A percentile compares a stretch with the other conserved stretches of the same genome.
These are phyloP conservation scores for Brassica hybrid DNA, from an alignment of 441 rosid species.

Conservation along the genomic window DNA sequence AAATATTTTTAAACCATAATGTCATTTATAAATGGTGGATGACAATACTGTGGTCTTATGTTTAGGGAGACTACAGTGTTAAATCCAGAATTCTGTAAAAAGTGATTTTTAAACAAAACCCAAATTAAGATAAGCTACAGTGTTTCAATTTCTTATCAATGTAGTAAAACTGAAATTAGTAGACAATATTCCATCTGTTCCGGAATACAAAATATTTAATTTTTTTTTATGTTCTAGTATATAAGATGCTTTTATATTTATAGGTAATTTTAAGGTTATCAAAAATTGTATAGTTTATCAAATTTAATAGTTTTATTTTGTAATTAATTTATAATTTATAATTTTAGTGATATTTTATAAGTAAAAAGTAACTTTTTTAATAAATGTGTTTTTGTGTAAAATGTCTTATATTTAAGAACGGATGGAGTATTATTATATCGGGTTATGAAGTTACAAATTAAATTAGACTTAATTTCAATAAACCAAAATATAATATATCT, in stretches of 20 bases:
- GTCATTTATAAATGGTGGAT: neutral
- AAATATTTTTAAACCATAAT: neutral
- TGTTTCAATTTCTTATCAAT: neutral
- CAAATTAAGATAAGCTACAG: neutral
- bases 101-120: neutral
- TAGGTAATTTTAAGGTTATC: too few species aligned
- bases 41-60: neutral
- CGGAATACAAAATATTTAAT: too few species aligned
- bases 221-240: too few species aligned
- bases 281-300: too few species aligned
- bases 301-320: too few species aligned
- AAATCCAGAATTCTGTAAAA: neutral
- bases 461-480: neutral
- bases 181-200: neutral
- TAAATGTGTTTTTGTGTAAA: too few species aligned
- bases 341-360: too few species aligned
- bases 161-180: neutral
- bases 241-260: too few species aligned
- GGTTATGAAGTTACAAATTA: neutral
- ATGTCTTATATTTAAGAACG: too few species aligned
- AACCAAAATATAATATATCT: neutral
- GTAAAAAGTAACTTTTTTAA: too few species aligned
- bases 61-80: neutral
- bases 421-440: too few species aligned
- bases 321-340: too few species aligned